phyloP scores from a whole-genome alignment of 768 basidiomycete genomes.

The Roridomyces roridus region DNA sequence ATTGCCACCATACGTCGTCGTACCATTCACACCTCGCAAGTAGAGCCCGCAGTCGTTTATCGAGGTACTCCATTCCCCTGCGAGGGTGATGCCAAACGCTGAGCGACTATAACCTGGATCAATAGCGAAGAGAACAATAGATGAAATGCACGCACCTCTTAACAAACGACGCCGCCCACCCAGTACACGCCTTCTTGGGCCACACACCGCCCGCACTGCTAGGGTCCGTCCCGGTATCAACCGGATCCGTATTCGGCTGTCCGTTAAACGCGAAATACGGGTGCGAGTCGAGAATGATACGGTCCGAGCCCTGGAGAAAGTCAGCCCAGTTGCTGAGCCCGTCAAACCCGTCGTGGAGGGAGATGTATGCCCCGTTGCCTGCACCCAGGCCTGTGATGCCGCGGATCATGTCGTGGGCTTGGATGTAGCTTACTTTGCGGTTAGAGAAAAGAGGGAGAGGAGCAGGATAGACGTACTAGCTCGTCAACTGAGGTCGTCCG shows the following conservation, averaged over 20 bases:
- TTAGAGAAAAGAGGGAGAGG: too few species aligned
- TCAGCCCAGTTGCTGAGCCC: slow-evolving; percentile 48
- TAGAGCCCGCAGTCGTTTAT: slow-evolving; percentile 63
- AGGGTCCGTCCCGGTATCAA: slow-evolving; percentile 25
- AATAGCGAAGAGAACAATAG: slow-evolving; percentile 34
- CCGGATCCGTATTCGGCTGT: slow-evolving; percentile 32
- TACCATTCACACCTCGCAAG: slow-evolving; percentile 41
- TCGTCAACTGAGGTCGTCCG: slow-evolving; percentile 47
- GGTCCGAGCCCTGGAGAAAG: slow-evolving; percentile 56
- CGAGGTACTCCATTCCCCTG: slow-evolving; percentile 72
- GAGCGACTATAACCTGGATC: slow-evolving; percentile 32
- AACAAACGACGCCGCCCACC: slow-evolving; percentile 57
- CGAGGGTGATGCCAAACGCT: slow-evolving; percentile 64
- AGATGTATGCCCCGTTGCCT: slow-evolving; percentile 57
- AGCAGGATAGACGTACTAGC: slow-evolving; percentile 51
- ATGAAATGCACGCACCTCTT: neutral
- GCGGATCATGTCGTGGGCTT: slow-evolving; percentile 57
- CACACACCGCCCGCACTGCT: slow-evolving; percentile 39
- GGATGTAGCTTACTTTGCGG: slow-evolving; percentile 55
- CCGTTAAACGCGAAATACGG: slow-evolving; percentile 55
- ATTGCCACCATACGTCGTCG: slow-evolving; percentile 39
- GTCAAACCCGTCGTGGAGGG: slow-evolving; percentile 57
- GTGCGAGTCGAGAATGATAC: slow-evolving; percentile 61
- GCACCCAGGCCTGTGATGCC: slow-evolving; percentile 64
- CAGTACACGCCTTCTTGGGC: slow-evolving; percentile 44